Evolutionary conservation across 768 basidiomycete genomes (phyloP).

Genomic region (Boletus sensibilis): DNA sequence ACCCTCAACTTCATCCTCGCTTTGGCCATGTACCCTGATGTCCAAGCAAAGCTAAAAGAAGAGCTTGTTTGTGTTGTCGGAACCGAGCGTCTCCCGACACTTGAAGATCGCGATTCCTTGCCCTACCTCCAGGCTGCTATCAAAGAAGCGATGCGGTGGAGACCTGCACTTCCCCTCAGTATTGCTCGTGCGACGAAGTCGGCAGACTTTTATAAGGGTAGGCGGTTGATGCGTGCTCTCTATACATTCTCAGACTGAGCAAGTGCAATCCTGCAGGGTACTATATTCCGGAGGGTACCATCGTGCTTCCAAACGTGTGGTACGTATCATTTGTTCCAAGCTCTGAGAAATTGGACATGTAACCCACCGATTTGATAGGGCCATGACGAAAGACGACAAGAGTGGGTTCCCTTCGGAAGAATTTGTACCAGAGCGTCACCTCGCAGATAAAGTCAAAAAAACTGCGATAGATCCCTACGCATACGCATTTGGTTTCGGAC

Average conservation of each 20-base stretch:
- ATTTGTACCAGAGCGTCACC: constrained; percentile 15
- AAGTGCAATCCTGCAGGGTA: not conserved
- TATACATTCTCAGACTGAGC: not conserved
- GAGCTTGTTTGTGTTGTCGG: constrained; percentile 52
- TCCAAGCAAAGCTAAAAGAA: constrained; percentile 50
- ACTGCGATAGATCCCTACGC: constrained; percentile 9
- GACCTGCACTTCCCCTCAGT: constrained; percentile 10
- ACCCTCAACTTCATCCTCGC: constrained; percentile 20
- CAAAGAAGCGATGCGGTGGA: constrained; percentile 31
- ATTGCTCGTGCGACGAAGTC: constrained; percentile 12
- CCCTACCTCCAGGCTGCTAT: constrained; percentile 50
- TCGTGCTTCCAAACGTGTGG: constrained; percentile 18
- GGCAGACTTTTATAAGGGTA: constrained; percentile 11
- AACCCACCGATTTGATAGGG: constrained; percentile 1
- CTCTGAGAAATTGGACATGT: not conserved
- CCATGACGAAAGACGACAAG: constrained; percentile 16
- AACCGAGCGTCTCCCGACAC: constrained; percentile 44
- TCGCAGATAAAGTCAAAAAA: constrained; percentile 4
- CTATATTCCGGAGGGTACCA: constrained; percentile 11
- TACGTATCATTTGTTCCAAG: not conserved
- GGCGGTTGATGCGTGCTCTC: not conserved
- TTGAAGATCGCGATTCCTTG: constrained; percentile 34
- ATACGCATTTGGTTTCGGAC: constrained; percentile 18
- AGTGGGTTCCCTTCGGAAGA: constrained; percentile 18
- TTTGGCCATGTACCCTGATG: constrained; percentile 34